Evolutionary conservation across 208 protist genomes (phyloP).

Genomic region (Acanthamoeba triangularis): DNA sequence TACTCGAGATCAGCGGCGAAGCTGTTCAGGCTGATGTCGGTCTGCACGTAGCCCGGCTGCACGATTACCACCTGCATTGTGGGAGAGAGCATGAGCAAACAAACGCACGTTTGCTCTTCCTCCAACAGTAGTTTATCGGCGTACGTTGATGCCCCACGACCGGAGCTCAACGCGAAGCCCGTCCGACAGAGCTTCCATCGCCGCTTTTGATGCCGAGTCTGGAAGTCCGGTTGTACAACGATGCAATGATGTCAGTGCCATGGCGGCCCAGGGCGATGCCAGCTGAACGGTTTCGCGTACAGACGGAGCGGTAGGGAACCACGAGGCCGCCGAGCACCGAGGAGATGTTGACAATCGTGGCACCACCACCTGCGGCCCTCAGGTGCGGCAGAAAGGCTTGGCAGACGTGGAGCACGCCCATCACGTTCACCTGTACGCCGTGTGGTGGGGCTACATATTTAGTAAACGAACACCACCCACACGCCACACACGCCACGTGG

Average conservation of each 20-base stretch:
- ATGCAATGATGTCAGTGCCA: too few relatives aligned
- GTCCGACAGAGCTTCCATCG: conserved; percentile 52
- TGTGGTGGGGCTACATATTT: not conserved
- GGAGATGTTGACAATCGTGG: conserved; percentile 39
- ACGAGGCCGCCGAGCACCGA: not conserved
- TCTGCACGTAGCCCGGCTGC: conserved; percentile 50
- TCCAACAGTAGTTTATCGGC: not conserved
- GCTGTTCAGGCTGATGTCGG: conserved; percentile 32
- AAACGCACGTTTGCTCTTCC: too few relatives aligned
- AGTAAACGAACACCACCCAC: too few relatives aligned
- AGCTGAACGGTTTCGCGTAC: not conserved
- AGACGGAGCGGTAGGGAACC: conserved; percentile 38
- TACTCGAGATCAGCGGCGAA: conserved; percentile 1
- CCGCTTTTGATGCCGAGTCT: conserved; percentile 37
- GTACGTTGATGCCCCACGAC: conserved; percentile 25
- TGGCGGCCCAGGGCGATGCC: too few relatives aligned
- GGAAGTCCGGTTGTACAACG: too few relatives aligned
- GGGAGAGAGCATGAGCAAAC: not conserved
- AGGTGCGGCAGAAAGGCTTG: conserved; percentile 52
- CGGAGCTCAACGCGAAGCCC: conserved; percentile 30
- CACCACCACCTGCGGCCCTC: not conserved
- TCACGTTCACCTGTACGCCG: conserved; percentile 1
- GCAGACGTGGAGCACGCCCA: conserved; percentile 48
- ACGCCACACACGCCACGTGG: not conserved
- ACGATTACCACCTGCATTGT: conserved; percentile 12